These are phyloP conservation scores for Periglandula ipomoeae DNA, from an alignment of 2,329 filamentous ascomycete species.

Conservation along the genomic window DNA sequence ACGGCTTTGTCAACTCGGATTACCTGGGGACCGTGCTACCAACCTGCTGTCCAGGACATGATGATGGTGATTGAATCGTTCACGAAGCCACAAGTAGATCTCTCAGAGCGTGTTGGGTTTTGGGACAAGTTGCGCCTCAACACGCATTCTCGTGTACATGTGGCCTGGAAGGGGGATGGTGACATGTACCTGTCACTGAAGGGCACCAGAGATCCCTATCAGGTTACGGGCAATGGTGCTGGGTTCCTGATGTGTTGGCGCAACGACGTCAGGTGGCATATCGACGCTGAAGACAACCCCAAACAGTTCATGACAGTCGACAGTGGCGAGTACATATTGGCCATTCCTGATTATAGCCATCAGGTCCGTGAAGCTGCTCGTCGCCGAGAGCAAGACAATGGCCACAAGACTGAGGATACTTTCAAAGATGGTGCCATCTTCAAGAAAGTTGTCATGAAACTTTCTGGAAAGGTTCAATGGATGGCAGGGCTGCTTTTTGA, in stretches of 20 bases:
- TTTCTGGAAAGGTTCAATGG: slow-evolving; percentile 94
- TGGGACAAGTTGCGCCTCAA: slow-evolving; percentile 97
- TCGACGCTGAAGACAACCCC: slow-evolving; percentile 78
- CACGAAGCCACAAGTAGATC: slow-evolving; percentile 89
- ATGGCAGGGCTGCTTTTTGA: slow-evolving; percentile 88
- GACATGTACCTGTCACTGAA: slow-evolving; percentile 92
- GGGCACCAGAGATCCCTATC: slow-evolving; percentile 84
- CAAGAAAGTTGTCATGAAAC: slow-evolving; percentile 98
- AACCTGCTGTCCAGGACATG: slow-evolving; percentile 97
- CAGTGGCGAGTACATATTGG: slow-evolving; percentile 89
- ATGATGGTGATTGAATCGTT: slow-evolving; percentile 99
- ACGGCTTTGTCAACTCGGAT: slow-evolving; percentile 86
- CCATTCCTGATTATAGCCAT: slow-evolving; percentile 86
- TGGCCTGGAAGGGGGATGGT: slow-evolving; percentile 90
- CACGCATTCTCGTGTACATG: slow-evolving; percentile 83
- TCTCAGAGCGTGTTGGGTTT: slow-evolving; percentile 89
- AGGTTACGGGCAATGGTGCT: slow-evolving; percentile 83
- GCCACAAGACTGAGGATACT: slow-evolving; percentile 52
- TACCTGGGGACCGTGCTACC: slow-evolving; percentile 95
- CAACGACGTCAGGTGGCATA: slow-evolving; percentile 80
- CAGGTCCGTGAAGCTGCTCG: slow-evolving; percentile 62
- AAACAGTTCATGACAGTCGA: slow-evolving; percentile 92
- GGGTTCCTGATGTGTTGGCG: slow-evolving; percentile 99
- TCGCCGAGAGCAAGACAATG: slow-evolving; percentile 45
- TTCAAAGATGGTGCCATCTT: slow-evolving; percentile 72